Evolutionary conservation across 805 yeast genomes (phyloP).

Genomic region (Naumovozyma castellii): DNA sequence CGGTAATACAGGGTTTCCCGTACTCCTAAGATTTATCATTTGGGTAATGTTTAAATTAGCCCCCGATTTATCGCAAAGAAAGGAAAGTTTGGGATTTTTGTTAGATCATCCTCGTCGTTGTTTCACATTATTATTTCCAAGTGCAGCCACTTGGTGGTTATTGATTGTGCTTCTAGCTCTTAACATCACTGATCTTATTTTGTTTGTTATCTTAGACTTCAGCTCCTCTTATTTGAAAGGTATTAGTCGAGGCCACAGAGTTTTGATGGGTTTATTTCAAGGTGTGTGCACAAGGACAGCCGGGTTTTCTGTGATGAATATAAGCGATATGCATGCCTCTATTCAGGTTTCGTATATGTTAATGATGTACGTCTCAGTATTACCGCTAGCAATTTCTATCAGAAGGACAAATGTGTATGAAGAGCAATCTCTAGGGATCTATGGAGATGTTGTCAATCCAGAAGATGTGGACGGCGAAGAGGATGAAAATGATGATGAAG

Average conservation of each 20-base stretch:
- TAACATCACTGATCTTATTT: slow-evolving; percentile 67
- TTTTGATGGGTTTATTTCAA: slow-evolving; percentile 79
- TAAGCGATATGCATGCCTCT: slow-evolving; percentile 72
- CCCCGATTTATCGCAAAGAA: slow-evolving; percentile 49
- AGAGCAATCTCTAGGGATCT: slow-evolving; percentile 94
- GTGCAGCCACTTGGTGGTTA: slow-evolving; percentile 93
- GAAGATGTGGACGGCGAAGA: slow-evolving; percentile 22
- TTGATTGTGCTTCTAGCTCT: slow-evolving; percentile 60
- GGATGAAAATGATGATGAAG: slow-evolving; percentile 16
- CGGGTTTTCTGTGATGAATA: slow-evolving; percentile 69
- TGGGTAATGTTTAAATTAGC: slow-evolving; percentile 69
- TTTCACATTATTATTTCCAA: slow-evolving; percentile 83
- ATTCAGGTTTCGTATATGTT: slow-evolving; percentile 88
- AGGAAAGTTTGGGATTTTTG: slow-evolving; percentile 76
- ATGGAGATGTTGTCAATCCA: slow-evolving; percentile 31
- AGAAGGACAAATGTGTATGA: slow-evolving; percentile 97
- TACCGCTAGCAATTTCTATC: slow-evolving; percentile 92
- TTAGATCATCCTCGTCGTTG: slow-evolving; percentile 96
- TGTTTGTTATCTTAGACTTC: slow-evolving; percentile 73
- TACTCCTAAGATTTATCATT: slow-evolving; percentile 66
- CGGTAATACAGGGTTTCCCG: slow-evolving; percentile 94
- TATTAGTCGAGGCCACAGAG: slow-evolving; percentile 56
- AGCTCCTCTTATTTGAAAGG: slow-evolving; percentile 41
- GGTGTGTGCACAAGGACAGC: slow-evolving; percentile 92
- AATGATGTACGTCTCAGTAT: slow-evolving; percentile 96